Evolutionary conservation across 768 basidiomycete genomes (phyloP), one percentile per base, ranked within the genome.

Genomic region (Hypholoma fasciculare): DNA sequence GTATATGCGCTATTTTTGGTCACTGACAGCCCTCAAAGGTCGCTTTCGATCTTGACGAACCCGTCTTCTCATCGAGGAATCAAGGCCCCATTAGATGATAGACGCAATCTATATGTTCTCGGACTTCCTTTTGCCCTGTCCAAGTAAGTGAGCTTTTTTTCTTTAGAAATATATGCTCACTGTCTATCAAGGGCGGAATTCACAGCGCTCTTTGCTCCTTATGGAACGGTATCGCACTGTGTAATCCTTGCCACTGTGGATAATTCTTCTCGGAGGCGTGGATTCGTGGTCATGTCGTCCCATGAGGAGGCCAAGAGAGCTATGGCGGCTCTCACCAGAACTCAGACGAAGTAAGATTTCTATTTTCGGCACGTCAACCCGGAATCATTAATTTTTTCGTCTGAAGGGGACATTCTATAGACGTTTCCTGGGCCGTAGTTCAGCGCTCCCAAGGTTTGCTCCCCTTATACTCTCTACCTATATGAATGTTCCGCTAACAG

Each of bases 341-440:
- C 83, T 19, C 84, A 87, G 63, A 78, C 90, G 61, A 88, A 87
- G 90, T 90, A 63, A 55, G 78, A 56, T 50, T 38, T 17, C 30
- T 3, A 6, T 34, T 34, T 34, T 9, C 6, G 1, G 30, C 30
- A 9, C 42, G 16, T 12, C 12, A 49, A 36, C 26, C 16, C 30
- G 30, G n/a, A 46, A 44, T 37, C 26, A 17, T 7, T 42, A 0
- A 23, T 16, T 43, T 16, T 16, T 2, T 47, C 3, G 7, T 23
- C 23, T 37, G 13, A 49, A 92, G 88, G 66, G 89, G 90, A 7
- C 87, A 92, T 65, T 78, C 80, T 17, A 82, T 93, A 47, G 90
- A 93, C 67, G 82, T 93, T 52, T 92, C 90, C 6, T 93, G 90
- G 90, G 91, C 90, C 16, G 90, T 93, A 20, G 90, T 93, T 38